Evolutionary conservation across 495 filamentous ascomycete species (phyloP).

Genomic region (Hypoxylon cercidicola): DNA sequence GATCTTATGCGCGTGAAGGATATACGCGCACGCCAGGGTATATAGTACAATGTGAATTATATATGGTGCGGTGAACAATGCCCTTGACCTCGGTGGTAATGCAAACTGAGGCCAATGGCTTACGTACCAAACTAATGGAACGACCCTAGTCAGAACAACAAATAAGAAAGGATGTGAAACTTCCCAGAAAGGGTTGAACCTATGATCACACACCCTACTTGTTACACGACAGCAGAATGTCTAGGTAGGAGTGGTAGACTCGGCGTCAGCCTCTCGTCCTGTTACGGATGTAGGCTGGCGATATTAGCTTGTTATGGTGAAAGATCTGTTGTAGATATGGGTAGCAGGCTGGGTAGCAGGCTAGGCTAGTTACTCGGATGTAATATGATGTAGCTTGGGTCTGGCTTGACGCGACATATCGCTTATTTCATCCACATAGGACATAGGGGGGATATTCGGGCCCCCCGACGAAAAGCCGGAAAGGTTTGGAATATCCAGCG

Average conservation of each 20-base stretch:
- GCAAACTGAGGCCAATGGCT: conserved; percentile 10
- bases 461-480: conserved; percentile 13
- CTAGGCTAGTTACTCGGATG: no score
- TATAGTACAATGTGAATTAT: conserved; percentile 11
- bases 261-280: conserved; percentile 12
- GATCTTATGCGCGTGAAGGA: conserved; percentile 11
- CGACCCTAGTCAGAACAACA: no score
- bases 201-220: neutral
- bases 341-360: neutral
- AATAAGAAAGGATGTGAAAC: no score
- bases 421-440: conserved; percentile 15
- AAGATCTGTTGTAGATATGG: conserved; percentile 4
- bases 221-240: no score
- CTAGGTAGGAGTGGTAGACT: conserved; percentile 9
- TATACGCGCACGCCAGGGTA: conserved; percentile 12
- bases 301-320: conserved; percentile 8
- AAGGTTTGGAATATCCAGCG: neutral
- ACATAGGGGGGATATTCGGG: conserved; percentile 18
- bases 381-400: no score
- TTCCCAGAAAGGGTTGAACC: no score
- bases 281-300: conserved; percentile 3
- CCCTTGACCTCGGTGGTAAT: conserved; percentile 9
- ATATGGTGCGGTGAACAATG: conserved; percentile 2
- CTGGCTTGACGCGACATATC: neutral
- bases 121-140: neutral